Evolutionary conservation across 805 yeast species (phyloP), one percentile per base, ranked within the genome.

Genomic region (Wickerhamiella kazuoi): DNA sequence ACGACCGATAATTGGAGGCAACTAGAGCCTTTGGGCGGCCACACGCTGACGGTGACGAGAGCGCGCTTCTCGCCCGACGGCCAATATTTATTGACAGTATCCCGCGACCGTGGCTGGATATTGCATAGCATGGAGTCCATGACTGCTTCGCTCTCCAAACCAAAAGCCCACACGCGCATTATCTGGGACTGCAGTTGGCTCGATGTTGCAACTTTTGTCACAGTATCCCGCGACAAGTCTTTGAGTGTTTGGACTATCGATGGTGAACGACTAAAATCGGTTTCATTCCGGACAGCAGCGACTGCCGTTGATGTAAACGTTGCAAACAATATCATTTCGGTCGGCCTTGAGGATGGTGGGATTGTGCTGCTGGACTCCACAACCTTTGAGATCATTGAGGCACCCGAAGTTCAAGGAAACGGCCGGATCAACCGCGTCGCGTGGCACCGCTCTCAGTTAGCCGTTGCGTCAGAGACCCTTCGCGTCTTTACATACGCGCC

Each of bases 151-250:
- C 51, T 16, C 53, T 47, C 59, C 16, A 66, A 69, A 40, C 71
- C 71, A 28, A 82, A 79, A 54, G 95, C 95, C 0, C 99, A 93
- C 53, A 58, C 78, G 2, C 72, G 96, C 57, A 87, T 90, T 50
- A 72, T 90, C 33, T 93, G 98, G 98, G 97, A 90, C 60, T 76
- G 87, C 54, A 71, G 79, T 30, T 90, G 96, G 94, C 62, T 76
- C 0, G 21, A 30, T 19, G 46, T 45, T 11, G 32, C 38, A 20
- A 54, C 55, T n/a, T 86, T 87, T 51, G 67, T 80, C 14, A 86
- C 96, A 0, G 93, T 78, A 0, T 77, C 94, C 2, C 72, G 98
- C 56, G 98, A 90, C 56, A 79, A 76, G 51, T 68, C 74, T 2
- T 55, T 86, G 37, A 81, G 79, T 51, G 31, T 21, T 23, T 59